Evolutionary conservation across 2,329 filamentous ascomycete genomes (phyloP).

Genomic region (Thielaviopsis populi): DNA sequence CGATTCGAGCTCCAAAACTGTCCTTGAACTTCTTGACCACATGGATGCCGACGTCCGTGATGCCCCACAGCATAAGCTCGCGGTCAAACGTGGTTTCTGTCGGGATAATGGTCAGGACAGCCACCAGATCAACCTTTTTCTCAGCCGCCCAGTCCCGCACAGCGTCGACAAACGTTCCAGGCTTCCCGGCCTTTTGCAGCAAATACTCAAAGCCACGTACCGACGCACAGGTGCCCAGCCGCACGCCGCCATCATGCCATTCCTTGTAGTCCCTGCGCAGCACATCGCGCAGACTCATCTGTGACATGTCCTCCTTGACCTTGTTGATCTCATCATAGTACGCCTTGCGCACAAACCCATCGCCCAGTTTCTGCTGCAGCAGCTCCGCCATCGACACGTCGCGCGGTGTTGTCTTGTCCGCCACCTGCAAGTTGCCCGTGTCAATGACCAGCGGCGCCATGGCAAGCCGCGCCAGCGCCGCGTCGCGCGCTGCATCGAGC

Average conservation of each 20-base stretch:
- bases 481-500: constrained; percentile 29
- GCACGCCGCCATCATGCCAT: constrained; percentile 44
- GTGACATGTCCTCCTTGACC: constrained; percentile 53
- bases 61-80: constrained; percentile 53
- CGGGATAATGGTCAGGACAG: constrained; percentile 54
- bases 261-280: constrained; percentile 75
- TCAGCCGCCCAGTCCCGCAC: constrained; percentile 13
- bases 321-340: constrained; percentile 46
- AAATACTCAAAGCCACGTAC: constrained; percentile 50
- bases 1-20: constrained; percentile 32
- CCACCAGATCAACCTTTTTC: constrained; percentile 33
- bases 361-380: constrained; percentile 35
- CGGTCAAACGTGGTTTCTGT: constrained; percentile 42
- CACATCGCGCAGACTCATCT: constrained; percentile 48
- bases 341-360: constrained; percentile 33
- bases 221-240: constrained; percentile 49
- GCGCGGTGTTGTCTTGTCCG: constrained; percentile 47
- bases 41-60: constrained; percentile 33
- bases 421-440: constrained; percentile 47
- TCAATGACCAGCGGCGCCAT: constrained; percentile 61
- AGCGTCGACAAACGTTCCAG: constrained; percentile 14
- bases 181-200: constrained; percentile 34
- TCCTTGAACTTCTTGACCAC: constrained; percentile 41
- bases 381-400: constrained; percentile 45
- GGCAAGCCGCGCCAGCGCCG: constrained; percentile 49